Conservation (phyloP, 331 rosid genomes). For the Pyrus hybrid region DNA sequence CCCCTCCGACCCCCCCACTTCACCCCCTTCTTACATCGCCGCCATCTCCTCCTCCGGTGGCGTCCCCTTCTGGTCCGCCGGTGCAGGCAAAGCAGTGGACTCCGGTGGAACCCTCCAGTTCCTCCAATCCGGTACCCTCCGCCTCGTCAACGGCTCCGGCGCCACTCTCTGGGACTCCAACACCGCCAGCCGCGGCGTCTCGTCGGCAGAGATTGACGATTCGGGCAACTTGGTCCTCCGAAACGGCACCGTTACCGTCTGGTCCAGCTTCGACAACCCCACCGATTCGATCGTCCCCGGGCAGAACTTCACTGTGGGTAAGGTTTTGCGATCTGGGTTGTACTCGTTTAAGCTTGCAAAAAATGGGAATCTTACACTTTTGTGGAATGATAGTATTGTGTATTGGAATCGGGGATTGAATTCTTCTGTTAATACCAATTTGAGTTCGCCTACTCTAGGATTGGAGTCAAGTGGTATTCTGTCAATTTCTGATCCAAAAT, state of each 20-base stretch:
- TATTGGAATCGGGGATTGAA: constrained; percentile 63
- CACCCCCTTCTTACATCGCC: constrained; percentile 52
- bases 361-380: constrained; percentile 43
- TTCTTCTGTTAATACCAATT: constrained; percentile 32
- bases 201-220: constrained; percentile 41
- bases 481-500: constrained; percentile 35
- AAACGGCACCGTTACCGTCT: constrained; percentile 24
- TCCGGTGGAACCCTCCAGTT: constrained; percentile 35
- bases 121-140: constrained; percentile 49
- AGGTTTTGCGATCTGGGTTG: constrained; percentile 46
- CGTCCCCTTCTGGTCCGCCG: constrained; percentile 36
- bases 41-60: constrained; percentile 41
- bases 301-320: constrained; percentile 49
- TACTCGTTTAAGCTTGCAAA: constrained; percentile 33
- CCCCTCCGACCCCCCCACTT: constrained; percentile 31
- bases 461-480: constrained; percentile 40
- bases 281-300: constrained; percentile 59
- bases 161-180: constrained; percentile 49
- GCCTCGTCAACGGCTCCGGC: constrained; percentile 57
- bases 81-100: constrained; percentile 29
- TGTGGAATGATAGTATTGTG: constrained; percentile 35
- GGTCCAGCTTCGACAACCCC: constrained; percentile 71
- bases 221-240: constrained; percentile 39
- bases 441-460: constrained; percentile 35
- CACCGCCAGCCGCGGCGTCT: constrained; percentile 40